Base-by-base conservation (phyloP, 352 stramenopile species). In the Pythium volutum region DNA sequence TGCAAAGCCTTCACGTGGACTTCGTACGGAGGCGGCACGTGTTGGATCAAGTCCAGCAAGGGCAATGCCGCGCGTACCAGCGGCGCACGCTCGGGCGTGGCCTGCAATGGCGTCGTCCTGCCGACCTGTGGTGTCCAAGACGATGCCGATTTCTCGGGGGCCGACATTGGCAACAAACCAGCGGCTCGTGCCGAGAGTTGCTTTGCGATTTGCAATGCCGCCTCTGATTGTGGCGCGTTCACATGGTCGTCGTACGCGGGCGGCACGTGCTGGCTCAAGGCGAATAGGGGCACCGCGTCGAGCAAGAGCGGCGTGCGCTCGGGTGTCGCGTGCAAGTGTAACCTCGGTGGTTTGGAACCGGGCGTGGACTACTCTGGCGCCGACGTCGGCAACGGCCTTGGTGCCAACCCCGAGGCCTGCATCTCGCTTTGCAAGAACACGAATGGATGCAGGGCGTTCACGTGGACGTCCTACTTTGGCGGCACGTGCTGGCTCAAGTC, bases 201-300 rank as follows among this genome's bases (percentile, higher is more conserved):
- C 58, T 54, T 59, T 20, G 38, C 33, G 16, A 54, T 54, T n/a
- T 65, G 49, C 27, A 36, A 38, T 14, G 43, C 18, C 3, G 23
- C 20, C 8, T 15, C 31, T 9, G 48, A 49, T 14, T 68, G 61
- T 25, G 39, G 64, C 6, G 67, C 64, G 16, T 78, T 64, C 43
- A 60, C 65, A 6, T 79, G 71, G 71, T 63, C 43, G 9, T 55
- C 55, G 5, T 59, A 64, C 55, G 61, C 64, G 26, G 61, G 65
- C 7, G 71, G 71, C 15, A 76, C 67, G n/a, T 79, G 69, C 53
- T 67, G 53, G 50, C 43, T 66, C 42, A 66, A 66, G 51, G 33
- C 59, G 2, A 26, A 3, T 6, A 59, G 50, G 26, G 49, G 41
- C 4, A 25, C 0, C 7, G 26, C 31, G 1, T 4, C 10, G 2